Conservation (phyloP, 1,284 basidiomycete species). For the Mycena citricolor region DNA sequence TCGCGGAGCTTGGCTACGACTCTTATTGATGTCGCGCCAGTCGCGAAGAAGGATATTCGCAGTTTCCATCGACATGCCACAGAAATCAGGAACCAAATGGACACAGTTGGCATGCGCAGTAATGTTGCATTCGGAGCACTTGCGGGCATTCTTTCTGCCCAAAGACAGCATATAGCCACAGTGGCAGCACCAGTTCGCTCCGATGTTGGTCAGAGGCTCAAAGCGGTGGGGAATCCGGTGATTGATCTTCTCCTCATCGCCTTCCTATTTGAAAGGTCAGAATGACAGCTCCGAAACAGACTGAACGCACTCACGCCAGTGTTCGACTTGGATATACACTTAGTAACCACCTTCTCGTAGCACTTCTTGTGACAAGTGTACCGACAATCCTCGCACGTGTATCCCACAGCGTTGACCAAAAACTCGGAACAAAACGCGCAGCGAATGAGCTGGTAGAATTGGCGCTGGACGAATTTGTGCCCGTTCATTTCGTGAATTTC, state of each 20-base stretch:
- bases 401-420: slow-evolving; percentile 94
- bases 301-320: slow-evolving; percentile 68
- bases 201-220: slow-evolving; percentile 95
- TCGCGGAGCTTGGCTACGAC: slow-evolving; percentile 40
- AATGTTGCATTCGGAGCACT: slow-evolving; percentile 94
- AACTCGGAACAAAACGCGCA: slow-evolving; percentile 99
- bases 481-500: slow-evolving; percentile 99
- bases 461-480: slow-evolving; percentile 95
- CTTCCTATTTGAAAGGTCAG: slow-evolving; percentile 57
- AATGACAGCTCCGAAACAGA: slow-evolving; percentile 1
- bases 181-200: slow-evolving; percentile 99
- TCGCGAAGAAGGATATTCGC: slow-evolving; percentile 92
- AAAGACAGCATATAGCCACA: slow-evolving; percentile 98
- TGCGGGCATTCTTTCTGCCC: slow-evolving; percentile 94
- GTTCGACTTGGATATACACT: slow-evolving; percentile 97
- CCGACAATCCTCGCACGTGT: slow-evolving; percentile 98
- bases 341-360: slow-evolving; percentile 98
- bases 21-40: slow-evolving; percentile 81
- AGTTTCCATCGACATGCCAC: slow-evolving; percentile 99
- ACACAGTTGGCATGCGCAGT: slow-evolving; percentile 98
- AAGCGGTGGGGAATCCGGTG: slow-evolving; percentile 99
- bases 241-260: slow-evolving; percentile 98
- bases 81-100: slow-evolving; percentile 98
- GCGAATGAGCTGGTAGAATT: slow-evolving; percentile 98
- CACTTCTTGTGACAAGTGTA: slow-evolving; percentile 99